phyloP scores from a whole-genome alignment of 179 eudicot genomes.

The Nepenthes alata region DNA sequence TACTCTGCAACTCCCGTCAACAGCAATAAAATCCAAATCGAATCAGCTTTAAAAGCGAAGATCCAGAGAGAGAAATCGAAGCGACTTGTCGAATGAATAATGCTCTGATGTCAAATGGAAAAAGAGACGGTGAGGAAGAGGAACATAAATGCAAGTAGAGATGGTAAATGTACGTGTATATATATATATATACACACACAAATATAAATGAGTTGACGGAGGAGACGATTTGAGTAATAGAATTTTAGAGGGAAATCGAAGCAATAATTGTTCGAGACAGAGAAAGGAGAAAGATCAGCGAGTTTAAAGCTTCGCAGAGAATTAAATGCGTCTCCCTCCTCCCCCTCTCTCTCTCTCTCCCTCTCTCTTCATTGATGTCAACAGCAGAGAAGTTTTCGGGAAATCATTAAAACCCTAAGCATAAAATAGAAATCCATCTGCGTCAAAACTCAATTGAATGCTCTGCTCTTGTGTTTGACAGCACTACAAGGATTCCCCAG shows the following conservation, averaged over 20 bases:
- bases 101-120: slow-evolving; percentile 1
- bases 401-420: not conserved
- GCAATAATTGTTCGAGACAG: slow-evolving; percentile 7
- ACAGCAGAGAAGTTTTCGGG: not conserved
- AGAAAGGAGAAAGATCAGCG: slow-evolving; percentile 2
- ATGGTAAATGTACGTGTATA: slow-evolving; percentile 10
- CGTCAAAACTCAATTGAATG: not conserved
- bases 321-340: slow-evolving; percentile 13
- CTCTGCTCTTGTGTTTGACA: not conserved
- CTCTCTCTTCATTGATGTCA: too few relatives aligned
- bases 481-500: not conserved
- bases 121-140: not conserved
- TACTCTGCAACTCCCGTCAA: not conserved
- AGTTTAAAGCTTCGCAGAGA: slow-evolving; percentile 2
- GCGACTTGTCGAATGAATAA: slow-evolving; percentile 1
- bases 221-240: slow-evolving; percentile 8
- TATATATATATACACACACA: not conserved
- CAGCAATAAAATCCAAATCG: slow-evolving; percentile 1
- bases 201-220: not conserved
- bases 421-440: not conserved
- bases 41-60: slow-evolving; percentile 2
- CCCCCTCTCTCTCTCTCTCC: too few relatives aligned
- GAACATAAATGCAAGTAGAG: slow-evolving; percentile 15
- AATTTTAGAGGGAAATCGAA: slow-evolving; percentile 13
- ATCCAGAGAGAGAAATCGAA: slow-evolving; percentile 5